Evolutionary conservation across 768 basidiomycete genomes (phyloP), one percentile per base, ranked within the genome.

Genomic region (Boletus rubroflammeus): DNA sequence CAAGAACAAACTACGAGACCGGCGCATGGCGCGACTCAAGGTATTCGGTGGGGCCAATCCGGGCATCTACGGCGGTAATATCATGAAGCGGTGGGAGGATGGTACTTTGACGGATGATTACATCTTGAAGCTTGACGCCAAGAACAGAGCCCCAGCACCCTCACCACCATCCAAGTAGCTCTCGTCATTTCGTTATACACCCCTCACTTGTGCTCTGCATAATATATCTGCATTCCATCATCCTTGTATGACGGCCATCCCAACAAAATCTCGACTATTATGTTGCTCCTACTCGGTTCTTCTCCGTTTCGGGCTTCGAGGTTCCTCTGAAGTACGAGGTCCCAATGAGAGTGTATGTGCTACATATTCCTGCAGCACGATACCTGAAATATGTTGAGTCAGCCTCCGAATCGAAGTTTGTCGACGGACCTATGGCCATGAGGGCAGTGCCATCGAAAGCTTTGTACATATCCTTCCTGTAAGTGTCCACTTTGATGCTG

Each of bases 1-100:
- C 32, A 99, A 98, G 75, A 99, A 99, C 78, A 95, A 89, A 59
- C 83, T 97, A 56, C 84, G 97, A 25, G 90, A 96, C 44, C 80
- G 90, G 43, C 81, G 97, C 34, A 72, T 99, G 46, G 92, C 90
- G 54, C 78, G 97, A 51, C 77, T 99, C 46, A 87, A 90, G 57
- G 89, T 98, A 59, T 98, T 95, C 65, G 82, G 90, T 38, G 89
- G 82, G 10, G 74, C 83, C 47, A 81, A 90, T 57, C 86, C 87
- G 78, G 90, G 90, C 23, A 82, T 85, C 13, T 80, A 92, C 56
- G 81, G 83, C 52, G 78, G 77, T 11, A 96, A 96, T 66, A 77
- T 94, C 55, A 59, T 94, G 64, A 81, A 83, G 62, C 88, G 87
- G 55, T 93, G 90, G 87, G 88, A 93, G 59, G 88, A 90, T 56